These are phyloP conservation scores for Ogataea minuta DNA, from an alignment of 805 yeast genomes.

Conservation along the genomic window DNA sequence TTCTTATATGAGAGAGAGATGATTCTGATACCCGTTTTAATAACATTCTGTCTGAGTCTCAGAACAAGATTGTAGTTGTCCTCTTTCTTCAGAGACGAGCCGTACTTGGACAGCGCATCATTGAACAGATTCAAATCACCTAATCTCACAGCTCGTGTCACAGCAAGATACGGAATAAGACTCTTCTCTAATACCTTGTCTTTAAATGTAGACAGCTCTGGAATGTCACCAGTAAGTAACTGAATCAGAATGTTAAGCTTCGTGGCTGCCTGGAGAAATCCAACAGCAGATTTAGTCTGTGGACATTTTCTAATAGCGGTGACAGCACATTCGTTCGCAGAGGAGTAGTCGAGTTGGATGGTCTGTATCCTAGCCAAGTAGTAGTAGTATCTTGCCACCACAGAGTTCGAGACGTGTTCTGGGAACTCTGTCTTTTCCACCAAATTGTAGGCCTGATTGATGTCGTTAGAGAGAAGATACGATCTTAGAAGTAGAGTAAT, in stretches of 20 bases:
- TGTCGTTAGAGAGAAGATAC: constrained; percentile 73
- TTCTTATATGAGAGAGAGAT: constrained; percentile 87
- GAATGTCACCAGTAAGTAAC: constrained; percentile 93
- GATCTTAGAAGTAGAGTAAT: constrained; percentile 83
- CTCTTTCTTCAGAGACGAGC: constrained; percentile 63
- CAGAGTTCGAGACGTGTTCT: constrained; percentile 69
- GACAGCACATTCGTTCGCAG: constrained; percentile 84
- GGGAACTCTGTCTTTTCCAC: constrained; percentile 91
- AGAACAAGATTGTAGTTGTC: constrained; percentile 81
- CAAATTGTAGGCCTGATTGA: constrained; percentile 83
- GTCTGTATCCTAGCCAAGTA: constrained; percentile 89
- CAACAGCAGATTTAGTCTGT: constrained; percentile 77
- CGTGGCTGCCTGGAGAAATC: constrained; percentile 86
- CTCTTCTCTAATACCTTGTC: constrained; percentile 58
- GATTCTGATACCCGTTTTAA: constrained; percentile 94
- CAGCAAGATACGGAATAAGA: constrained; percentile 77
- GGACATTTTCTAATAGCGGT: constrained; percentile 98
- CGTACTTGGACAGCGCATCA: constrained; percentile 63
- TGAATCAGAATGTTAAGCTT: constrained; percentile 87
- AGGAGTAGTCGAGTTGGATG: constrained; percentile 86
- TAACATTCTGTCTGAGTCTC: constrained; percentile 92
- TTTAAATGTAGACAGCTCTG: constrained; percentile 79
- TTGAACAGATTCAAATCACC: constrained; percentile 88
- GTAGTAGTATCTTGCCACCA: constrained; percentile 88
- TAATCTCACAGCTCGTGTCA: constrained; percentile 85